A percentile compares a stretch with the other conserved stretches of the same genome.
These are phyloP conservation scores for Boletus eberwhitei DNA, from an alignment of 768 basidiomycete genomes.

Conservation along the genomic window DNA sequence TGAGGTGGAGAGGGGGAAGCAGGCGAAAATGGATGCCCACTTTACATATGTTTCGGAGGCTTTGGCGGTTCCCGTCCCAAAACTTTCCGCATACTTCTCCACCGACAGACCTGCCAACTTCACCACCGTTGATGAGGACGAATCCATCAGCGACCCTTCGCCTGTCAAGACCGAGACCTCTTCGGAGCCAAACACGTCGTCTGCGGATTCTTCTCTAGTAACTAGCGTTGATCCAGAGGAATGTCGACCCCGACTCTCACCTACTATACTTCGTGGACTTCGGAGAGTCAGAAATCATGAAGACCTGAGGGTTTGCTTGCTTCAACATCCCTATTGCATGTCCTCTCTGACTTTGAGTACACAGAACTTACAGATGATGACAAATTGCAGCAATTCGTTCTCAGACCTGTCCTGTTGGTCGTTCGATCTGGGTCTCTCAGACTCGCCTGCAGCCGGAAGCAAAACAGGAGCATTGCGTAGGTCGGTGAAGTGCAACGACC, in stretches of 20 bases:
- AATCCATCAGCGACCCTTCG: not conserved
- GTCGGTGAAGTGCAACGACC: conserved; percentile 8
- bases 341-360: not conserved
- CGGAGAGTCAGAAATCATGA: conserved; percentile 1
- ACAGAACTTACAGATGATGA: not conserved
- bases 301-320: conserved; percentile 2
- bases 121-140: not conserved
- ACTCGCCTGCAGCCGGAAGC: not conserved
- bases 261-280: not conserved
- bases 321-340: not conserved
- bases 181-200: not conserved
- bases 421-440: not conserved
- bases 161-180: conserved; percentile 2
- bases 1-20: conserved; percentile 10
- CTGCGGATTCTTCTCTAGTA: conserved; percentile 7
- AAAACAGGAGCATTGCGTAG: conserved; percentile 7
- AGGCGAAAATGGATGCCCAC: conserved; percentile 11
- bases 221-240: conserved; percentile 4
- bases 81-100: conserved; percentile 1
- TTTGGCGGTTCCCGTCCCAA: conserved; percentile 8
- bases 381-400: not conserved
- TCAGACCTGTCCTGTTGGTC: conserved; percentile 3
- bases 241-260: not conserved
- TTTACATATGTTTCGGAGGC: conserved; percentile 11
- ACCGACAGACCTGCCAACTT: not conserved